Percentiles rank a stretch among this genome's conserved stretches.
Conservation (phyloP, 2,329 filamentous ascomycete species). For the Coleophoma cylindrospora region DNA sequence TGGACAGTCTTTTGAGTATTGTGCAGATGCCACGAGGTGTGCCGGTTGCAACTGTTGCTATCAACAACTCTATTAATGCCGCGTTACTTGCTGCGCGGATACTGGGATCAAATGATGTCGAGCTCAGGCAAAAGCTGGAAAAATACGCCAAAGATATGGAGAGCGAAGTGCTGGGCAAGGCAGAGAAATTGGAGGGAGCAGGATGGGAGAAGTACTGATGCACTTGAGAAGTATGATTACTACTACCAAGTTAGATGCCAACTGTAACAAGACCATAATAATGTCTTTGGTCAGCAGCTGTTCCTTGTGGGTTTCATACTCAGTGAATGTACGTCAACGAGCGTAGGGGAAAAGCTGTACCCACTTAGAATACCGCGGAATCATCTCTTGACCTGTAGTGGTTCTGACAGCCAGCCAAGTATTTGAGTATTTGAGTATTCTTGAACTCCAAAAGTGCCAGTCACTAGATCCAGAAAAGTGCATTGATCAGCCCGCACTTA, state of each 20-base stretch:
- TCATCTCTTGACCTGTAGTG: too few relatives aligned
- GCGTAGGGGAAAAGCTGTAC: too few relatives aligned
- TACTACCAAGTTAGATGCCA: background rate
- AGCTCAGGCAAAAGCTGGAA: conserved; percentile 52
- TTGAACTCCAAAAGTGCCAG: too few relatives aligned
- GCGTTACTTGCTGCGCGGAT: conserved; percentile 67
- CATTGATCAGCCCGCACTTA: too few relatives aligned
- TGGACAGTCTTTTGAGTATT: conserved; percentile 67
- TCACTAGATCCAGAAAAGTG: too few relatives aligned
- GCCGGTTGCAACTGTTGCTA: conserved; percentile 71
- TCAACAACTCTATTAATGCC: conserved; percentile 77
- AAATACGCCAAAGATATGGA: conserved; percentile 59
- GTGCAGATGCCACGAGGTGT: conserved; percentile 71
- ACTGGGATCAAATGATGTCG: conserved; percentile 51
- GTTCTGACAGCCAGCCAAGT: too few relatives aligned
- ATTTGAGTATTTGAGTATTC: too few relatives aligned
- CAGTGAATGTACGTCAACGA: too few relatives aligned
- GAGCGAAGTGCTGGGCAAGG: conserved; percentile 62
- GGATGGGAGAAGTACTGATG: conserved; percentile 48
- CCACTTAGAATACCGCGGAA: too few relatives aligned
- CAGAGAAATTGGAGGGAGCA: conserved; percentile 46
- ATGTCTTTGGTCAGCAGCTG: too few relatives aligned
- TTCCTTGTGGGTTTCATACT: too few relatives aligned
- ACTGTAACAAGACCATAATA: background rate
- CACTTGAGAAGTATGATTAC: too few relatives aligned